Evolutionary conservation across 2,329 filamentous ascomycete species (phyloP), one percentile per base, ranked within the genome.

Genomic region (Phialocephala sp.): DNA sequence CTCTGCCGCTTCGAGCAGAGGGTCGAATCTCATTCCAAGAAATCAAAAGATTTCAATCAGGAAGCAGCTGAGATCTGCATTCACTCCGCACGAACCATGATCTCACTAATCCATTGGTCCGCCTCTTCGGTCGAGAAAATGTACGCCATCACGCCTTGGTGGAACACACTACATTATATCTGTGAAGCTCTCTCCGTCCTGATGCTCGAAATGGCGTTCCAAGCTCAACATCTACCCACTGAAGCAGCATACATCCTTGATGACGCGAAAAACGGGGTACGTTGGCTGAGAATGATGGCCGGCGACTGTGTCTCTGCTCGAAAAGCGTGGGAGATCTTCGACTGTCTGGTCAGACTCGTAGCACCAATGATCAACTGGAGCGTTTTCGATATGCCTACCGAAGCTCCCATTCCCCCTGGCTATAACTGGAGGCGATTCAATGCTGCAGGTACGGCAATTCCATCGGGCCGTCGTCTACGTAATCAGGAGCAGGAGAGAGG

Each of bases 241-340:
- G 68, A 74, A 61, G 54, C 66, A 24, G 64, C 57, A 9, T 27
- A 69, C 1, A 74, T 73, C 45, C 59, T 74, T 0, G 62, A 68
- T 18, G 72, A 74, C 57, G 67, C 69, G 6, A 74, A 72, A 45
- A 69, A 66, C 32, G 73, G 71, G 1, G 62, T 74, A 4, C 62
- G 36, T 1, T 74, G 72, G 72, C 62, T 74, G 1, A 41, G 61
- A 2, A 68, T 66, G 56, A 68, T 74, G 68, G 62, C 71, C 1
- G 65, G 50, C 5, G 59, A 63, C 50, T 71, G 66, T 8, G 66
- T 74, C 3, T 66, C 70, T 0, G 73, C 73, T 35, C 66, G 72
- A 39, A 74, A 74, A 59, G 71, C 71, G 35, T 73, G 72, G 72
- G 70, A 74, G 43, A 72, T 73, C 6, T 74, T 69, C 39, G 70